These are phyloP conservation scores for Corchorus olitorius DNA, from an alignment of 345 rosid species.

Conservation along the genomic window DNA sequence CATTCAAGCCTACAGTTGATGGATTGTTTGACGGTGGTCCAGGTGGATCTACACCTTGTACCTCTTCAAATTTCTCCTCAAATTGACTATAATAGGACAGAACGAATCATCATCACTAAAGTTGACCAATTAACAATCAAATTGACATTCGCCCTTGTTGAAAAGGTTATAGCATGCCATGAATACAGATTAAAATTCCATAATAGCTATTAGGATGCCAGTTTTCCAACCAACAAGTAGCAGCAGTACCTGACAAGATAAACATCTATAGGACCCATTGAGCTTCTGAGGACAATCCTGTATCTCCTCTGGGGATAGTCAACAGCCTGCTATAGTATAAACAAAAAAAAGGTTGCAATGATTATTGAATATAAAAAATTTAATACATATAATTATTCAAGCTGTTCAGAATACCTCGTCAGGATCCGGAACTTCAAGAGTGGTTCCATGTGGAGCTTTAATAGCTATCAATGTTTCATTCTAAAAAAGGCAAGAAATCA, in stretches of 20 bases:
- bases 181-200: neutral
- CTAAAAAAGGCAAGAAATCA: conserved; percentile 40
- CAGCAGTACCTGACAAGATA: conserved; percentile 84
- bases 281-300: conserved; percentile 89
- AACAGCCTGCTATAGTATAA: conserved; percentile 55
- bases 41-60: conserved; percentile 60
- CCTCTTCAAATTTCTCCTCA: conserved; percentile 89
- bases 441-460: conserved; percentile 99
- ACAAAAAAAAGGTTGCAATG: neutral
- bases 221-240: conserved; percentile 19
- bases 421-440: conserved; percentile 98
- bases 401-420: conserved; percentile 72
- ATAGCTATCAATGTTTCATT: conserved; percentile 94
- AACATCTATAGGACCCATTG: conserved; percentile 98
- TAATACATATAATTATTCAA: conserved; percentile 15
- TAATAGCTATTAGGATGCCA: neutral
- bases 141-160: neutral
- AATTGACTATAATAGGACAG: conserved; percentile 59
- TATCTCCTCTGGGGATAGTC: conserved; percentile 91
- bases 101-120: neutral
- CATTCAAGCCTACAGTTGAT: conserved; percentile 53
- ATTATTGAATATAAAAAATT: neutral
- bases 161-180: neutral
- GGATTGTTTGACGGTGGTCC: conserved; percentile 50
- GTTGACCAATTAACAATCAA: neutral